Evolutionary conservation across 768 basidiomycete genomes (phyloP).

Genomic region (Leccinum sublutescens): DNA sequence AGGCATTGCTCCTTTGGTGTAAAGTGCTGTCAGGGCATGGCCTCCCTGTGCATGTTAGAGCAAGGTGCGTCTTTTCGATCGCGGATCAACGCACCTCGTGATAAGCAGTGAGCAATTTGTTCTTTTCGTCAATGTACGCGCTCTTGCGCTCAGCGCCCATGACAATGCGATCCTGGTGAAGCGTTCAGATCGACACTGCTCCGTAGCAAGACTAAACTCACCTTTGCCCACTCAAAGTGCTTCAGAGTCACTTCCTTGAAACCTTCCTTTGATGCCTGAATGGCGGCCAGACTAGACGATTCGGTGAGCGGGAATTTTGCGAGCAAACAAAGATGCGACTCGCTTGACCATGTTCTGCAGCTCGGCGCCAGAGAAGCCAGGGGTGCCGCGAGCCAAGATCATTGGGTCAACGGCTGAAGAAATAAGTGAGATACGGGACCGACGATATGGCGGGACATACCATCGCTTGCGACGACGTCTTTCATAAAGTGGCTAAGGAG

Average conservation of each 20-base stretch:
- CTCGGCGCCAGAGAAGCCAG: conserved; percentile 97
- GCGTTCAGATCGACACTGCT: not conserved
- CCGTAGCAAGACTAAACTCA: conserved; percentile 23
- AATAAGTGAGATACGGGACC: not conserved
- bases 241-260: conserved; percentile 66
- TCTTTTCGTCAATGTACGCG: conserved; percentile 82
- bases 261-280: conserved; percentile 88
- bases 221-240: conserved; percentile 99
- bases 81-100: conserved; percentile 67
- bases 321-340: too few relatives aligned
- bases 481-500: conserved; percentile 92
- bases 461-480: conserved; percentile 61
- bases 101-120: conserved; percentile 89
- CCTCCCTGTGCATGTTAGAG: conserved; percentile 57
- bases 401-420: conserved; percentile 74
- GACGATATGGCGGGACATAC: conserved; percentile 35
- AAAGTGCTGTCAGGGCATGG: conserved; percentile 91
- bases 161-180: conserved; percentile 79
- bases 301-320: too few relatives aligned
- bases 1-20: conserved; percentile 94
- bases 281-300: conserved; percentile 72
- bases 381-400: conserved; percentile 88
- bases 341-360: conserved; percentile 96
- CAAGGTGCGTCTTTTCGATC: not conserved
- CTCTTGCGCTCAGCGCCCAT: conserved; percentile 97